Base-by-base conservation (phyloP, 2,329 filamentous ascomycete genomes). In the Colletotrichum abscissum region DNA sequence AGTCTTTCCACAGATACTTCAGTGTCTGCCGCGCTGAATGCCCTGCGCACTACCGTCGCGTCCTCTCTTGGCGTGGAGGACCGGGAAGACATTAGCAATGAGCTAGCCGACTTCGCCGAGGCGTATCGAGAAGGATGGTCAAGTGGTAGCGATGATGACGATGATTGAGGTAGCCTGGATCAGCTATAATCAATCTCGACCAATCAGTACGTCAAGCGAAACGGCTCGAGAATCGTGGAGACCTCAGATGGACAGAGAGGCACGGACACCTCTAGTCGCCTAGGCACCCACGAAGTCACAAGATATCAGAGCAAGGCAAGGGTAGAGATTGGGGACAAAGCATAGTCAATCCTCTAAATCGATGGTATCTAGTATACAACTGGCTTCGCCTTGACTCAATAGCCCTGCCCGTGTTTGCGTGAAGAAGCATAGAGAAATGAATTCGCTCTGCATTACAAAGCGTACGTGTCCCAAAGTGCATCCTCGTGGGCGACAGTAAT, bases 51-150 rank as follows among this genome's bases (percentile, higher is more conserved):
- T 26, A 86, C 93, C 14, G 91, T 93, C 14, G 84, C 89, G 19
- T 89, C 92, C 74, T 87, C 90, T 12, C 86, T 95, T 19, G 86
- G 87, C 0, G 78, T 96, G 3, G 94, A 97, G 73, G 95, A 98
- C 79, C 89, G 96, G 55, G 97, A 99, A 82, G 87, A 87, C 2
- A 86, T 98, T n/a, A 90, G 91, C 58, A 97, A 97, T 79, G 92
- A 93, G 14, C 86, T 99, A 52, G 91, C 93, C 28, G 92, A 94
- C 73, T 92, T 98, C 78, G 92, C 93, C 1, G 95, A 98, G 79
- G 94, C 94, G 73, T 98, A 98, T 81, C 92, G 94, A 77, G 94
- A 97, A 74, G 95, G 95, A 1, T 98, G 94, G 94, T 92, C 91
- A 14, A 95, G 93, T 78, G 94, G 92, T 28, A 92, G 90, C 71